Evolutionary conservation across 1,284 basidiomycete species (phyloP).

Genomic region (Cystobasidium slooffiae): DNA sequence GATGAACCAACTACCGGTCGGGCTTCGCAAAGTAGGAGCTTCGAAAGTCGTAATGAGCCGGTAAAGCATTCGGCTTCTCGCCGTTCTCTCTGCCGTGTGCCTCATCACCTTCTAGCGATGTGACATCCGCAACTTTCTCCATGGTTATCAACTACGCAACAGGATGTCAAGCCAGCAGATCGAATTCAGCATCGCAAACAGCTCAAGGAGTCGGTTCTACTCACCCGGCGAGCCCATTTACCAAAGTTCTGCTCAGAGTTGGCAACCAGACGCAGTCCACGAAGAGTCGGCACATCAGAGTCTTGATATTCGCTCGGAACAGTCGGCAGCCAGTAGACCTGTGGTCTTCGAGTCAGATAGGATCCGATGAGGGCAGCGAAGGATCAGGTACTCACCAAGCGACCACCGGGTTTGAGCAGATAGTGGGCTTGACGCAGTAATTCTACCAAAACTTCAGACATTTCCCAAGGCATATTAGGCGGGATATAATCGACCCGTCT

Average conservation of each 20-base stretch:
- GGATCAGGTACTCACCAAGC: slow-evolving; percentile 72
- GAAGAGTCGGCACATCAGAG: slow-evolving; percentile 73
- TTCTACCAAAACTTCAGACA: slow-evolving; percentile 61
- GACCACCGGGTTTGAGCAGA: slow-evolving; percentile 79
- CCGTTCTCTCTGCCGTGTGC: slow-evolving; percentile 13
- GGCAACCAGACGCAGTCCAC: slow-evolving; percentile 83
- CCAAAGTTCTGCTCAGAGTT: slow-evolving; percentile 95
- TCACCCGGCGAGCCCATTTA: slow-evolving; percentile 87
- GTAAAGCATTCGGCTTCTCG: slow-evolving; percentile 8
- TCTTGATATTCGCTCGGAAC: slow-evolving; percentile 87
- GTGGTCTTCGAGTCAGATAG: not conserved
- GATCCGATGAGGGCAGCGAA: too few relatives aligned
- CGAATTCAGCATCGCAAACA: not conserved
- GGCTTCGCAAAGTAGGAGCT: slow-evolving; percentile 46
- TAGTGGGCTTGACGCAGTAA: slow-evolving; percentile 81
- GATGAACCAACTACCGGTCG: not conserved
- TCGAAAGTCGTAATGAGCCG: slow-evolving; percentile 50
- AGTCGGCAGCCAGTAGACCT: slow-evolving; percentile 69
- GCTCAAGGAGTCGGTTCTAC: slow-evolving; percentile 54
- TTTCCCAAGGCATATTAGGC: slow-evolving; percentile 53
- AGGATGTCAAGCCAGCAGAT: not conserved
- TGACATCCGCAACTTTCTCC: slow-evolving; percentile 65
- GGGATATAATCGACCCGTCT: slow-evolving; percentile 58
- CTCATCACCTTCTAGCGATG: not conserved
- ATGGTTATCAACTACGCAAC: slow-evolving; percentile 80